phyloP scores from a whole-genome alignment of 2,329 filamentous ascomycete species.

The Fusarium palustre region DNA sequence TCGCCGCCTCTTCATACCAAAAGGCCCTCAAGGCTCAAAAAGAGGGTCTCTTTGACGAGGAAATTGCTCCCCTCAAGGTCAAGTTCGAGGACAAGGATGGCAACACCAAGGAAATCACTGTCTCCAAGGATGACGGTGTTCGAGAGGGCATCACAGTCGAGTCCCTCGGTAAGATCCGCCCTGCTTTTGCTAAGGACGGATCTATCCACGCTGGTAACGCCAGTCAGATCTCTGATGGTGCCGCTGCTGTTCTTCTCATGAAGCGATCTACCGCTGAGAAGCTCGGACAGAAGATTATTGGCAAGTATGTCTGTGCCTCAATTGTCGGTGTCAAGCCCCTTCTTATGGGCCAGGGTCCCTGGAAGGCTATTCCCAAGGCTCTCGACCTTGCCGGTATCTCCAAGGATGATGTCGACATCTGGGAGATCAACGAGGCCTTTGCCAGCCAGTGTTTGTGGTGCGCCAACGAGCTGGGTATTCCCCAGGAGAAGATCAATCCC shows the following conservation, averaged over 20 bases:
- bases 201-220: conserved; percentile 97
- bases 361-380: conserved; percentile 94
- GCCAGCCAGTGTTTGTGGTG: conserved; percentile 96
- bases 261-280: conserved; percentile 89
- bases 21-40: conserved; percentile 89
- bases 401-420: conserved; percentile 94
- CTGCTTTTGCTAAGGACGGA: conserved; percentile 91
- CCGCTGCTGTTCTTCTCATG: conserved; percentile 95
- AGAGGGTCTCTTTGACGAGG: conserved; percentile 89
- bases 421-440: conserved; percentile 99
- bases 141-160: conserved; percentile 87
- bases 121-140: conserved; percentile 88
- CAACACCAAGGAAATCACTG: conserved; percentile 84
- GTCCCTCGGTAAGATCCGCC: conserved; percentile 88
- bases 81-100: conserved; percentile 91
- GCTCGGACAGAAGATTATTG: conserved; percentile 88
- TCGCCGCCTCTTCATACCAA: conserved; percentile 91
- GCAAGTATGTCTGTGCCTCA: conserved; percentile 89
- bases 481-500: conserved; percentile 90
- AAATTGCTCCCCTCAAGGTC: conserved; percentile 88
- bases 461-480: conserved; percentile 85
- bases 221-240: conserved; percentile 94
- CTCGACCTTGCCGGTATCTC: conserved; percentile 87
- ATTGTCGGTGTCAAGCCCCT: conserved; percentile 91
- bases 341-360: conserved; percentile 95